phyloP scores from a whole-genome alignment of 768 basidiomycete species.

The Leucosporidium scottii region DNA sequence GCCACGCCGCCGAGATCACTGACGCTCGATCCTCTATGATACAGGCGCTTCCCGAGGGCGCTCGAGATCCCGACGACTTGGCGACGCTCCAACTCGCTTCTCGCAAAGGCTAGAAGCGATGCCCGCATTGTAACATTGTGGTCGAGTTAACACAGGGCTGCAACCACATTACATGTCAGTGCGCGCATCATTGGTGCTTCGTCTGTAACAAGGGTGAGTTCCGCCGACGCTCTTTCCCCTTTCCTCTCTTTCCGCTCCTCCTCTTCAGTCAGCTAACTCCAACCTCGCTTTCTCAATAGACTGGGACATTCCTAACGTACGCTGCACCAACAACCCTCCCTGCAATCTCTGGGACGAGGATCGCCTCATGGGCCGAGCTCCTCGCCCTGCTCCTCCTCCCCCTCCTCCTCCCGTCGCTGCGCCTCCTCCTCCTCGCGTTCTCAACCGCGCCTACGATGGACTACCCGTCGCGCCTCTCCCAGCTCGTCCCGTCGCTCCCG shows the following conservation, averaged over 20 bases:
- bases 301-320: background rate
- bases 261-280: background rate
- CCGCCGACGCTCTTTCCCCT: background rate
- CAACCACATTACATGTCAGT: conserved; percentile 9
- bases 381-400: background rate
- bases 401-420: background rate
- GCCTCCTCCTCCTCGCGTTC: background rate
- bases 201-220: background rate
- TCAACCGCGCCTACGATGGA: background rate
- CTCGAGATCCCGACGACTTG: conserved; percentile 1
- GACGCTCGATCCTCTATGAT: too few relatives aligned
- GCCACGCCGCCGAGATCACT: too few relatives aligned
- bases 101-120: background rate
- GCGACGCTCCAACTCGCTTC: background rate
- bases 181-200: conserved; percentile 3
- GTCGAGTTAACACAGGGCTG: conserved; percentile 4
- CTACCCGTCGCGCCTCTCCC: background rate
- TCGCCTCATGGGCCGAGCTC: background rate
- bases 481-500: background rate
- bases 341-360: conserved; percentile 12
- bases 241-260: background rate
- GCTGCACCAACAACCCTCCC: conserved; percentile 3
- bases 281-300: too few relatives aligned
- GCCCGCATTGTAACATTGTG: background rate
- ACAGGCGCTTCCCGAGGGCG: conserved; percentile 4